Evolutionary conservation across 1,139 yeast species (phyloP), one percentile per base, ranked within the genome.

Genomic region (Saccharomycopsis hybrid): DNA sequence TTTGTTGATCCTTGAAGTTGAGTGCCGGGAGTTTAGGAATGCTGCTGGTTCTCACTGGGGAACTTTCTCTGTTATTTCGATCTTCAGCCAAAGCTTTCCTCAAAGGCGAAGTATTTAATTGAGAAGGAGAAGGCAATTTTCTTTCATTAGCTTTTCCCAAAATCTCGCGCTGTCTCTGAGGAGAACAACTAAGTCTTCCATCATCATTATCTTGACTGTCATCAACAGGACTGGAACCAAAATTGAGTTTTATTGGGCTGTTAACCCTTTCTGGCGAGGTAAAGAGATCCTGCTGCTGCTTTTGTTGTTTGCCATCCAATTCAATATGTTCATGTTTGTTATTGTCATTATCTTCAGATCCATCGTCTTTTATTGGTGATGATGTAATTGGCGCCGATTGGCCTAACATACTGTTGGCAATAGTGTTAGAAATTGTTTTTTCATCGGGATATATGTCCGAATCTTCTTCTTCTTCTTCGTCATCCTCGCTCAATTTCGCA

Each of bases 361-460:
- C 39, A 13, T 36, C 39, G 24, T 51, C 40, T 38, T 47, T 49
- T 4, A 52, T 44, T 18, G 55, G 55, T n/a, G 55, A 52, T 7
- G 55, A 52, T 11, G 55, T 52, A 4, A 52, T 50, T 9, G 55
- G 55, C 4, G 47, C 48, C 7, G 43, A 29, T 9, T 33, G 5
- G 4, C 53, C 53, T 28, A 52, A 43, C 50, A 52, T 50, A 33
- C 55, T 52, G 29, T 52, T 52, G 11, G 55, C 55, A 18, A 52
- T 47, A 13, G 55, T 52, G 30, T 52, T 52, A 27, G 48, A 31
- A 24, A 52, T 32, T 3, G 55, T 52, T 37, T 50, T 52, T 30
- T 52, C 55, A 42, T 52, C 55, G 2, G 47, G 55, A 24, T 38
- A 42, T 18, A 52, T 43, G 5, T 35, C 51, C 1, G 53, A 52